These are phyloP conservation scores for Penicillium cinerascens DNA, from an alignment of 495 filamentous ascomycete species.

Conservation along the genomic window DNA sequence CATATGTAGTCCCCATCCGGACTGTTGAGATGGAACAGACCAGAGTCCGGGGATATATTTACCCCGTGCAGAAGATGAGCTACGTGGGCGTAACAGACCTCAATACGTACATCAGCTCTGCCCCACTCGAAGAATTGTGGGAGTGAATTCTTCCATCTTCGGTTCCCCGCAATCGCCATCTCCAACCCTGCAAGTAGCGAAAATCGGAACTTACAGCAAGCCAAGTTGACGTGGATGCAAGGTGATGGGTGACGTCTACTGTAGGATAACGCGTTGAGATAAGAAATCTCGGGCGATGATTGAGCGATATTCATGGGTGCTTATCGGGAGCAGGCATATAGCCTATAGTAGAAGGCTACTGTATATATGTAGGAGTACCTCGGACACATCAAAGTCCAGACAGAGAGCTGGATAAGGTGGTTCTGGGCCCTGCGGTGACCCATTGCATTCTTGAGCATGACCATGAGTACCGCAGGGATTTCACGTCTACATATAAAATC, in stretches of 20 bases:
- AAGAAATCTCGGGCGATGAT: neutral
- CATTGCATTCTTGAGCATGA: neutral
- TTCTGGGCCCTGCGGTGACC: neutral
- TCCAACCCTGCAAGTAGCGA: neutral
- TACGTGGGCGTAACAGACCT: neutral
- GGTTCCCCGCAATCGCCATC: too few species aligned
- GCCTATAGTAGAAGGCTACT: neutral
- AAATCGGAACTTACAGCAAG: neutral
- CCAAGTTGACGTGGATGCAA: neutral
- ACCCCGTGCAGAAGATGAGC: slow-evolving; percentile 6
- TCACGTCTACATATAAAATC: neutral
- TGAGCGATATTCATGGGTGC: neutral
- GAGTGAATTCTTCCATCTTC: slow-evolving; percentile 14
- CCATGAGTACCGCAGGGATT: neutral
- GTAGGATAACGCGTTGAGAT: neutral
- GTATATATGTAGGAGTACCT: neutral
- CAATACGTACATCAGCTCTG: neutral
- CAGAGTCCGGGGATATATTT: slow-evolving; percentile 9
- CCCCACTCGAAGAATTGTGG: slow-evolving; percentile 5
- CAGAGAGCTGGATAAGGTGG: too few species aligned
- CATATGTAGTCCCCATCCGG: neutral
- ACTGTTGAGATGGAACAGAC: slow-evolving; percentile 1
- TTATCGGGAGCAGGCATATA: neutral
- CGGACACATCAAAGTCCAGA: neutral
- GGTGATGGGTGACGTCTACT: neutral